Base-by-base conservation (phyloP, 2,329 filamentous ascomycete species). In the Dactylonectria estremocensis region DNA sequence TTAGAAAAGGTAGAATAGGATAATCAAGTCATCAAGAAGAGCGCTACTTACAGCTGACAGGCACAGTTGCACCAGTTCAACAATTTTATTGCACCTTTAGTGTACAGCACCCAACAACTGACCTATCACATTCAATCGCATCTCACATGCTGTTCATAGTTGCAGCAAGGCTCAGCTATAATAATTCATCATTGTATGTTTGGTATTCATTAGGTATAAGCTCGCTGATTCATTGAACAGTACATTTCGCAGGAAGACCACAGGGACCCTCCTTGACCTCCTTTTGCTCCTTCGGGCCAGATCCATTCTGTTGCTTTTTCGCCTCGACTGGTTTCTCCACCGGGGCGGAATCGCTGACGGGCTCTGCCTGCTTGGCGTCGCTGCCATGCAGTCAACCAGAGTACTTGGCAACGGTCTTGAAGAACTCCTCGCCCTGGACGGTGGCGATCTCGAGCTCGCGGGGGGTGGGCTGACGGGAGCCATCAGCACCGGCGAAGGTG, bases 361-460 rank as follows among this genome's bases (percentile, higher is more conserved):
- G 66, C 58, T 75, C 74, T 67, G 73, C 72, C 64, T 66, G 71
- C 31, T 74, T 74, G 53, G 78, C 76, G 58, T 80, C 75, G 65
- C 86, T 82, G 69, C 85, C 92, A 92, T 93, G 88, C 85, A 96
- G 92, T 97, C 93, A 97, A 76, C 88, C 88, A 69, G 89, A 87
- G 81, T 84, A 78, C 88, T 94, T 95, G 79, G 89, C 82, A 61
- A 97, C 88, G 67, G 88, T 85, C 82, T 92, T 84, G 84, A 93
- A 97, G 86, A 98, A 99, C 61, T 84, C 79, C 87, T 94, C 91
- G 82, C 96, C 96, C 86, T 99, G 96, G 75, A 88, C 88, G 69
- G 86, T 88, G 67, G 96, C 96, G 69, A 98, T 79, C 81, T 93
- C 87, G 69, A 97, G 84, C 87, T 99, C 96, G 74, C 90, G 87